Base-by-base conservation (phyloP, 108 stramenopile genomes). In the Stephanodiscus minutulus region DNA sequence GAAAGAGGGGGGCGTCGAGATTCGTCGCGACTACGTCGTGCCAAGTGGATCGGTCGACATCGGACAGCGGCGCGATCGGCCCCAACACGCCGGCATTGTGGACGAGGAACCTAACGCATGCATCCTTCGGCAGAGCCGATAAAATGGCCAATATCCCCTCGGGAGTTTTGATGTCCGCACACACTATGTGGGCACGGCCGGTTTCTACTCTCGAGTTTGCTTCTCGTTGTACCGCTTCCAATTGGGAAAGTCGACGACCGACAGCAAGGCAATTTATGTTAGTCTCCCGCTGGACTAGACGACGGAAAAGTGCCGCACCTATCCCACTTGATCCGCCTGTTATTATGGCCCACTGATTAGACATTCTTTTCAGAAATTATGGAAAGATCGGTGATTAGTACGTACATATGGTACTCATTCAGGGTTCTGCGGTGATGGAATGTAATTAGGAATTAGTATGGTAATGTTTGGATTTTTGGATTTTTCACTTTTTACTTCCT, bases 41-140 rank as follows among this genome's bases (percentile, higher is more conserved):
- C 74, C 74, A 83, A 43, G 67, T 20, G 25, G 70, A 48, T 39
- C 69, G 60, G 13, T 80, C 76, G 15, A 83, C 75, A 28, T 80
- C 76, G 17, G 64, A 20, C 41, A 77, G 64, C 5, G 83, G 80
- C n/a, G 65, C 77, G 20, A 90, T 85, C 3, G 85, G 85, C 18
- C 84, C 83, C 25, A 90, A 74, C 18, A 75, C 41, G 15, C 85
- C 89, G n/a, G 89, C 89, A 64, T 73, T 85, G 54, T 90, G 88
- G 28, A 89, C 69, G 28, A 88, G 56, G 62, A 80, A 88, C 28
- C 72, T 80, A 3, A 83, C 77, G 44, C 64, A 65, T 12, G 77
- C 77, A 44, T 71, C 39, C 7, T 27, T n/a, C 12, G 64, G 70
- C 58, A 78, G 37, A 13, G 77, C 69, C 10, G 55, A 59, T 20